phyloP scores from a whole-genome alignment of 2,329 filamentous ascomycete genomes.

The Epichloe coenophiala region DNA sequence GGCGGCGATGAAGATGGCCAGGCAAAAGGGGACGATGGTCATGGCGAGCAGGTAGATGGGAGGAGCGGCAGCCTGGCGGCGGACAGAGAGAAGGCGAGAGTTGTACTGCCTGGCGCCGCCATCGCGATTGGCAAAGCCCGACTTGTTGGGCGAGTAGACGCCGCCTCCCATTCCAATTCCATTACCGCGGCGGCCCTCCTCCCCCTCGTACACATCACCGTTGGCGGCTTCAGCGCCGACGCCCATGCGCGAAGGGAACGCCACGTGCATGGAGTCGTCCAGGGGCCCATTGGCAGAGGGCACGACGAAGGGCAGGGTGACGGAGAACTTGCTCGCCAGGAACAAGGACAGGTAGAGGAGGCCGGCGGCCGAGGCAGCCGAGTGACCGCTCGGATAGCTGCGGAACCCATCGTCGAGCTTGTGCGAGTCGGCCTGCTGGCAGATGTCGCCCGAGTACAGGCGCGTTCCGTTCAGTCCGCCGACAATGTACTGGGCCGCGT shows the following conservation, averaged over 20 bases:
- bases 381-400: conserved; percentile 48
- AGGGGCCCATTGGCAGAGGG: conserved; percentile 27
- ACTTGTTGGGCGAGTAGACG: conserved; percentile 6
- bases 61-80: conserved; percentile 67
- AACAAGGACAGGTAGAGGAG: conserved; percentile 79
- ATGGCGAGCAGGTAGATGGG: conserved; percentile 65
- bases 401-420: conserved; percentile 70
- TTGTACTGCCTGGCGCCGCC: conserved; percentile 14
- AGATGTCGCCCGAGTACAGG: conserved; percentile 66
- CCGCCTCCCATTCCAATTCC: neutral
- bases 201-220: conserved; percentile 18
- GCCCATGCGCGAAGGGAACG: conserved; percentile 58
- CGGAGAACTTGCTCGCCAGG: conserved; percentile 68
- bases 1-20: conserved; percentile 68
- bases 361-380: conserved; percentile 61
- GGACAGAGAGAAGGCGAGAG: conserved; percentile 24
- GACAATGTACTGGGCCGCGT: conserved; percentile 46
- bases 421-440: conserved; percentile 46
- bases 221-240: neutral
- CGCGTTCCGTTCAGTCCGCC: conserved; percentile 51
- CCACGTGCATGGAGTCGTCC: conserved; percentile 40
- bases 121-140: conserved; percentile 8
- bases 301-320: conserved; percentile 57
- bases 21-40: conserved; percentile 55
- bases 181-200: conserved; percentile 15